These are phyloP conservation scores for Mycena alexandri DNA, from an alignment of 768 basidiomycete genomes.

Conservation along the genomic window DNA sequence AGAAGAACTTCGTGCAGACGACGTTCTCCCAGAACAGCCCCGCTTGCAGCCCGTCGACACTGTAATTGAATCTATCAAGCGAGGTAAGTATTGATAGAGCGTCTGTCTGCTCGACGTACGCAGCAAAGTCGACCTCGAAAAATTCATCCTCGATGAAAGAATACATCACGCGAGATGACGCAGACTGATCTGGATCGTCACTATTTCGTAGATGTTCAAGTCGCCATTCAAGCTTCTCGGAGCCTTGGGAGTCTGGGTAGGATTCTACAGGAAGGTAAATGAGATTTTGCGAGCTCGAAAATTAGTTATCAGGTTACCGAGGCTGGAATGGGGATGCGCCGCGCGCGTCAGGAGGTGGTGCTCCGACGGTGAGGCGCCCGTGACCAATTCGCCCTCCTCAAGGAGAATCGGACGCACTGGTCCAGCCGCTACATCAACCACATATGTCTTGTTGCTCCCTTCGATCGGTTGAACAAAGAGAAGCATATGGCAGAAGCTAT, in stretches of 20 bases:
- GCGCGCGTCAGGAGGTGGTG: constrained; percentile 31
- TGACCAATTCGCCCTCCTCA: constrained; percentile 29
- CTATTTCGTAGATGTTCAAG: constrained; percentile 25
- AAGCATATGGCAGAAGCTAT: constrained; percentile 39
- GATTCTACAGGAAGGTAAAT: constrained; percentile 14
- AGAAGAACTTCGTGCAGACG: constrained; percentile 33
- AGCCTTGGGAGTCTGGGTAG: constrained; percentile 9
- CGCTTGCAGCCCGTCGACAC: constrained; percentile 17
- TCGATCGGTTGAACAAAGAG: constrained; percentile 40
- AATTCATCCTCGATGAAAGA: constrained; percentile 43
- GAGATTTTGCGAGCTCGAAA: background rate
- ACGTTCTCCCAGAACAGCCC: constrained; percentile 36
- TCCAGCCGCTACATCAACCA: constrained; percentile 37
- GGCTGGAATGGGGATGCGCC: constrained; percentile 35
- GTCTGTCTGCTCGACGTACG: background rate
- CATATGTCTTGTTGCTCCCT: constrained; percentile 38
- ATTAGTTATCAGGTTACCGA: constrained; percentile 17
- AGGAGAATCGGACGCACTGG: constrained; percentile 39
- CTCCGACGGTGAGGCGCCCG: constrained; percentile 38
- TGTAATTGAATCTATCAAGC: constrained; percentile 20
- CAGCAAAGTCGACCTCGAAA: constrained; percentile 36
- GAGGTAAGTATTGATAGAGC: too few species aligned
- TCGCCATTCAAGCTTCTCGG: constrained; percentile 39
- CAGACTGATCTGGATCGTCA: constrained; percentile 1
- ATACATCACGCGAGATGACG: constrained; percentile 37